Base-by-base conservation (phyloP, 2,329 filamentous ascomycete species). In the Cordyceps sp. region DNA sequence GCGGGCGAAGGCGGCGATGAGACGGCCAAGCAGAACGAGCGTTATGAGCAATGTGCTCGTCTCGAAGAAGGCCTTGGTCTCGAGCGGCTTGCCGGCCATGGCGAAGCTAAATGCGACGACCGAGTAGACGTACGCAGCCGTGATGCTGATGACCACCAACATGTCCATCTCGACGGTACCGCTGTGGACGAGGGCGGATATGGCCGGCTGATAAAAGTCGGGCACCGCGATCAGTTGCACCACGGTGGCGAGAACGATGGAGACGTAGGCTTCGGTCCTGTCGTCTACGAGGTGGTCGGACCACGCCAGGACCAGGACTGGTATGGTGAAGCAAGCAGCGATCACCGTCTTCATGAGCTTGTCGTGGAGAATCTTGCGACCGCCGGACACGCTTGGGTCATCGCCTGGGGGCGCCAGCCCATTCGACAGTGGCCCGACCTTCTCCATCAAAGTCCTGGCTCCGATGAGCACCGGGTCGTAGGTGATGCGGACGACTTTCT, bases 121-220 rank as follows among this genome's bases (percentile, higher is more conserved):
- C 0, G 58, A 71, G 45, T 63, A 71, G 3, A 55, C 30, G 35
- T 71, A 73, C 0, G 67, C 67, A 2, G 60, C 57, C 0, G 58
- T 64, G 14, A 65, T 69, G 37, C 66, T 69, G 28, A 72, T 52
- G 4, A 64, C 58, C 4, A 72, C 58, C 2, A 73, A 51, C 43
- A 69, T 58, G 38, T 72, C 67, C 64, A 72, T 70, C 39, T 72
- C 65, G 3, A 71, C 49, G 0, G 56, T 42, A 2, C 52, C 44
- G 28, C 49, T 54, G 39, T 58, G 55, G n/a, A 66, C 42, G 2
- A 72, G 45, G 3, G 61, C 53, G 16, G 54, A 55, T 3, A 68
- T 43, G 2, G 67, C 66, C 1, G 54, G 55, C 1, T 53, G 50
- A 32, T 70, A 66, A 37, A 73, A 70, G 14, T 65, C 54, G 2